Percentiles rank a stretch among this genome's conserved stretches.
Evolutionary conservation across 257 asterid species (phyloP).

Genomic region (Fraxinus quadrangulata): DNA sequence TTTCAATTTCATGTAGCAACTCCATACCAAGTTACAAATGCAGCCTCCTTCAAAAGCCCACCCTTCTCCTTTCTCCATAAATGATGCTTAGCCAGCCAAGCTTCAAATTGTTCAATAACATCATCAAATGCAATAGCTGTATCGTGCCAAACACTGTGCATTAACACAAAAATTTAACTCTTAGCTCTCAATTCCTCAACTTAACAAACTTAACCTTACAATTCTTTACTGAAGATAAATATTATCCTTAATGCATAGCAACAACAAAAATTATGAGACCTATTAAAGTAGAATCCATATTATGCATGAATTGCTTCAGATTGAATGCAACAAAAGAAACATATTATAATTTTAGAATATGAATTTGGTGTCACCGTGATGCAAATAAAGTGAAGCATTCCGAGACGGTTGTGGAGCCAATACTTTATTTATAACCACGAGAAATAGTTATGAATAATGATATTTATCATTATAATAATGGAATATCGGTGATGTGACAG

Average conservation of each 20-base stretch:
- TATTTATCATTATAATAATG: too few species aligned
- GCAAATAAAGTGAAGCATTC: background rate
- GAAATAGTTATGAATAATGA: background rate
- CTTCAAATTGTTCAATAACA: slow-evolving; percentile 80
- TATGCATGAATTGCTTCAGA: background rate
- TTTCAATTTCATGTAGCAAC: background rate
- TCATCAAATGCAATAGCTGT: slow-evolving; percentile 75
- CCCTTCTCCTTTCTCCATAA: slow-evolving; percentile 52
- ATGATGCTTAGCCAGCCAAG: slow-evolving; percentile 57
- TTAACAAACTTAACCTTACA: background rate
- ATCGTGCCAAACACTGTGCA: slow-evolving; percentile 94
- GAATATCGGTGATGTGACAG: too few species aligned
- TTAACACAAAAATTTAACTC: background rate
- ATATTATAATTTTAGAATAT: background rate
- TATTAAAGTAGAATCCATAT: background rate
- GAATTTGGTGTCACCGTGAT: background rate
- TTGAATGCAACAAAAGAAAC: background rate
- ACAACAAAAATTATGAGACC: background rate
- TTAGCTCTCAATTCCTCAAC: background rate
- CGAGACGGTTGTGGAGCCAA: background rate
- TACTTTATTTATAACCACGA: background rate
- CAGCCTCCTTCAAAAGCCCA: slow-evolving; percentile 64
- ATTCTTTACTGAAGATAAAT: background rate
- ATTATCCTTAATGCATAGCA: background rate
- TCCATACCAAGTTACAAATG: slow-evolving; percentile 85